phyloP scores from a whole-genome alignment of 2,329 filamentous ascomycete genomes.

The Penicillium corylophilum region DNA sequence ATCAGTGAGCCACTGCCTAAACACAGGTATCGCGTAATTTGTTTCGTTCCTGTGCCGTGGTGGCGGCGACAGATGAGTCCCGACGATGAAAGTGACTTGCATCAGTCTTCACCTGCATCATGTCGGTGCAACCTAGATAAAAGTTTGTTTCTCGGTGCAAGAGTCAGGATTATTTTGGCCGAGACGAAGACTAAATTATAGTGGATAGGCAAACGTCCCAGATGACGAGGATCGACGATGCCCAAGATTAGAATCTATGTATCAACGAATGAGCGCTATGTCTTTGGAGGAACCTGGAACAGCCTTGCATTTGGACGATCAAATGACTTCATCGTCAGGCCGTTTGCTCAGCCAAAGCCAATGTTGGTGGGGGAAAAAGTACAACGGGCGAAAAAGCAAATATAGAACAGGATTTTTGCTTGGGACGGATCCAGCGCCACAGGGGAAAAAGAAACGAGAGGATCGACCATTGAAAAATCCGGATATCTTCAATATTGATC shows the following conservation, averaged over 20 bases:
- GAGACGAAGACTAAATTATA: background rate
- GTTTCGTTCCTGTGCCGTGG: constrained; percentile 6
- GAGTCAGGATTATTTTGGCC: background rate
- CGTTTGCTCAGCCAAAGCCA: background rate
- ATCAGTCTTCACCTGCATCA: background rate
- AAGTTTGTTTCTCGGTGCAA: background rate
- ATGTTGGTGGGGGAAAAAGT: background rate
- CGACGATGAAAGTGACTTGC: constrained; percentile 5
- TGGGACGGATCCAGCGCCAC: background rate
- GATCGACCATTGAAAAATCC: background rate
- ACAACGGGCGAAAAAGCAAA: constrained; percentile 11
- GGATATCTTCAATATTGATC: background rate
- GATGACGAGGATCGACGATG: background rate
- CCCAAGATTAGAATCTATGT: background rate
- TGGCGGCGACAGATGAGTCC: constrained; percentile 1
- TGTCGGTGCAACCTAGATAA: background rate
- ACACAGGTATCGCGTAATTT: background rate
- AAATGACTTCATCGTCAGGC: constrained; percentile 6
- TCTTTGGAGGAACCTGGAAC: background rate
- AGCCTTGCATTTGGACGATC: background rate
- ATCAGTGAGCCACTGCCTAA: background rate
- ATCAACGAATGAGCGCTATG: background rate
- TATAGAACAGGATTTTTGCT: background rate
- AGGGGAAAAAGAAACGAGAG: constrained; percentile 8
- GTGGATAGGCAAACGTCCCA: background rate